Evolutionary conservation across 192 early-diverging fungal genomes (phyloP).

Genomic region (Umbelopsis sp.): DNA sequence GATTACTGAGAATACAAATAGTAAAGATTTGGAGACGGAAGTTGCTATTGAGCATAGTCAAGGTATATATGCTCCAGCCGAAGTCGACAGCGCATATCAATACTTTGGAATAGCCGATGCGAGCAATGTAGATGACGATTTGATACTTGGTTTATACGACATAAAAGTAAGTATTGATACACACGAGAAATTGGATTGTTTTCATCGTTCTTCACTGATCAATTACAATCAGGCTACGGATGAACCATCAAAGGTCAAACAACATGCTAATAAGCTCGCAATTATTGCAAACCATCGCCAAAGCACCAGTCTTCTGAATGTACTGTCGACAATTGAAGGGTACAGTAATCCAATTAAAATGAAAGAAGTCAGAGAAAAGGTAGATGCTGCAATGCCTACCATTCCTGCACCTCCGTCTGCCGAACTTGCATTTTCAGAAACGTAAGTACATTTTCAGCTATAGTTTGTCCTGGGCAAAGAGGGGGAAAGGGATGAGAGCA

Average conservation of each 20-base stretch:
- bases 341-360: not conserved
- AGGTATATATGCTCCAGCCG: constrained; percentile 49
- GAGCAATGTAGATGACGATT: constrained; percentile 38
- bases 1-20: constrained; percentile 39
- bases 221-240: constrained; percentile 30
- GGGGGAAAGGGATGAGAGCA: no score
- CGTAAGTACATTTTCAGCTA: constrained; percentile 7
- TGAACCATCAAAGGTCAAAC: constrained; percentile 30
- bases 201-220: constrained; percentile 12
- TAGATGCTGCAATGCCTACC: not conserved
- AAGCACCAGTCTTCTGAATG: constrained; percentile 22
- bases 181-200: not conserved
- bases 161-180: constrained; percentile 22
- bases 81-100: constrained; percentile 47
- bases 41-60: constrained; percentile 56
- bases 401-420: not conserved
- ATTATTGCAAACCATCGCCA: constrained; percentile 27
- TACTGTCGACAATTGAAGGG: not conserved
- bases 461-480: not conserved
- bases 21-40: constrained; percentile 43
- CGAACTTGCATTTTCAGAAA: constrained; percentile 18
- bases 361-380: not conserved
- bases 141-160: constrained; percentile 32
- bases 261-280: constrained; percentile 31
- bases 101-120: constrained; percentile 45